Conservation (phyloP, 352 stramenopile genomes). For the Phytophthora uliginosa region DNA sequence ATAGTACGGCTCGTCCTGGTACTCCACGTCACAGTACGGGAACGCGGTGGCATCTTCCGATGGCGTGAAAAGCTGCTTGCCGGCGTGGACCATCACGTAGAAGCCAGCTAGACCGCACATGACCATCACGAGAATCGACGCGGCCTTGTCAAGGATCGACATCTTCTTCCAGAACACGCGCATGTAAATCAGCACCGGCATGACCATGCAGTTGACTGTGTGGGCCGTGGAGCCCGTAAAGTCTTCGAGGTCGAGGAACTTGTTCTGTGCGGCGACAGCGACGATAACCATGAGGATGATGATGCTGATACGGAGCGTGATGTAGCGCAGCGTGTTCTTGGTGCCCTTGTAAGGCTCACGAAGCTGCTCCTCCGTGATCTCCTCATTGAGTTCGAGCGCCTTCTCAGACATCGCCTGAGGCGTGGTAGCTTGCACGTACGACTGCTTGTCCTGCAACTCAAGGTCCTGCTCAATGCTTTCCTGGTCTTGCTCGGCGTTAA, state of each 20-base stretch:
- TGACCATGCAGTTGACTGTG: slow-evolving; percentile 36
- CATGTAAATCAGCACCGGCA: slow-evolving; percentile 33
- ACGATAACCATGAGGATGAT: slow-evolving; percentile 50
- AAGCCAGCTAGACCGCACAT: slow-evolving; percentile 53
- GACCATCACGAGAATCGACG: slow-evolving; percentile 47
- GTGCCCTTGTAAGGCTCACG: slow-evolving; percentile 51
- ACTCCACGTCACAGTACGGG: slow-evolving; percentile 27
- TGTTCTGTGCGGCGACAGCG: slow-evolving; percentile 50
- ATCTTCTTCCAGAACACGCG: slow-evolving; percentile 42
- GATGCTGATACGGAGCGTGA: slow-evolving; percentile 43
- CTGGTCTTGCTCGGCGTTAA: slow-evolving; percentile 22
- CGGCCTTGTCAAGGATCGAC: slow-evolving; percentile 56
- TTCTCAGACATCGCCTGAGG: slow-evolving; percentile 18
- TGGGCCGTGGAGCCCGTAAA: slow-evolving; percentile 31
- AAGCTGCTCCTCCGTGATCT: slow-evolving; percentile 39
- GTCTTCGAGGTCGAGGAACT: slow-evolving; percentile 55
- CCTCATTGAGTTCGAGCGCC: slow-evolving; percentile 24
- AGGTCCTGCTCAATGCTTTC: slow-evolving; percentile 25
- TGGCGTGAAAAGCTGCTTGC: slow-evolving; percentile 62
- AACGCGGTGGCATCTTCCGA: slow-evolving; percentile 33
- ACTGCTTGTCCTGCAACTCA: slow-evolving; percentile 35
- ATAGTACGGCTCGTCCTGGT: slow-evolving; percentile 17
- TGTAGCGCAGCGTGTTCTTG: slow-evolving; percentile 51
- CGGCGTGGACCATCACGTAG: slow-evolving; percentile 58
- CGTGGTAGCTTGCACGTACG: slow-evolving; percentile 31